A percentile compares a stretch with the other conserved stretches of the same genome.
phyloP scores from a whole-genome alignment of 257 asterid species.

The Haberlea rhodopensis region DNA sequence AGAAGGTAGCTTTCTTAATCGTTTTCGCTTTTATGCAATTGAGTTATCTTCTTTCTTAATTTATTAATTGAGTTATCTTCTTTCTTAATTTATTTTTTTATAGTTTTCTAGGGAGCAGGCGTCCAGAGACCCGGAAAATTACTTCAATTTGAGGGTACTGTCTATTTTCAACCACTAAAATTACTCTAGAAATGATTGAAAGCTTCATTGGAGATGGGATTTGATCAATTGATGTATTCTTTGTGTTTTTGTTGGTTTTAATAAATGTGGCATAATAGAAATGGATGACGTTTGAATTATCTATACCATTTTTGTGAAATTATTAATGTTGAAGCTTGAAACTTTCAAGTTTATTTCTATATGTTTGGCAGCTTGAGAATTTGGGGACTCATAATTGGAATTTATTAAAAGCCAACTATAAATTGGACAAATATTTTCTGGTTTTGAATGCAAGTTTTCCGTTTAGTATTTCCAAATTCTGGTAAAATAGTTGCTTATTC shows the following conservation, averaged over 20 bases:
- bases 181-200: conserved; percentile 8
- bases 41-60: not conserved
- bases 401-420: conserved; percentile 3
- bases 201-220: conserved; percentile 22
- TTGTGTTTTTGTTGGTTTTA: not conserved
- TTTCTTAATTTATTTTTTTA: not conserved
- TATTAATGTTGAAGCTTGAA: not conserved
- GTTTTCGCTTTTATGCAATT: not conserved
- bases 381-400: not conserved
- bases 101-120: too few species aligned
- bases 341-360: too few species aligned
- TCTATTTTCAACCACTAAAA: conserved; percentile 10
- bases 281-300: conserved; percentile 6
- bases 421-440: not conserved
- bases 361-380: too few species aligned
- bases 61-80: not conserved
- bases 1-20: conserved; percentile 48
- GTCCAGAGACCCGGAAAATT: too few species aligned
- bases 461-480: conserved; percentile 9
- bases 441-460: not conserved
- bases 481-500: conserved; percentile 1
- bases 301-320: not conserved
- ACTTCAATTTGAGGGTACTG: conserved; percentile 92
- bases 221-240: not conserved
- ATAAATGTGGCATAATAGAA: too few species aligned